These are phyloP conservation scores for Eremochloa ophiuroides DNA, from an alignment of 176 grass and related monocot species.

Conservation along the genomic window DNA sequence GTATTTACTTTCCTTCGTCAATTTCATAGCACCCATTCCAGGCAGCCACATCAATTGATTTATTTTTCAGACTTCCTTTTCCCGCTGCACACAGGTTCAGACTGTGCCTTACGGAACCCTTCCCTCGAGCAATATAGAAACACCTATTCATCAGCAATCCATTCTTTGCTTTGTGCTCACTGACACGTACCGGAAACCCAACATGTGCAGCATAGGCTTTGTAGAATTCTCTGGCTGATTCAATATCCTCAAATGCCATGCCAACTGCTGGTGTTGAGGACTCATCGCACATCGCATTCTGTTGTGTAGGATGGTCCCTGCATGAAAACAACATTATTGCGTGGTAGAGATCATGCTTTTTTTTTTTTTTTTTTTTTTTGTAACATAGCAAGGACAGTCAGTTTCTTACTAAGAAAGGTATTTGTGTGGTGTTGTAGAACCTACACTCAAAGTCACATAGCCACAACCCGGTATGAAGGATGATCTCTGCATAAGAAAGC, in stretches of 20 bases:
- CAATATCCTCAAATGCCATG: neutral
- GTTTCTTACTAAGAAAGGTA: neutral
- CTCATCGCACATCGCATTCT: neutral
- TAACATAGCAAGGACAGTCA: neutral
- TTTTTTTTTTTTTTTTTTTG: too few species aligned
- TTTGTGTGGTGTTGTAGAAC: neutral
- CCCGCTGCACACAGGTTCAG: neutral
- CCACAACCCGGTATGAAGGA: neutral
- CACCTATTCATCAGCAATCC: neutral
- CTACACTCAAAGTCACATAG: neutral
- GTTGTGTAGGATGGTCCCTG: neutral
- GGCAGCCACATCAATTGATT: neutral
- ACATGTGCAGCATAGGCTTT: neutral
- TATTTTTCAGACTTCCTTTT: neutral
- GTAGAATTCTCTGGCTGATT: neutral
- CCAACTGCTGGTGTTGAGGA: neutral
- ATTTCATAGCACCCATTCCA: neutral
- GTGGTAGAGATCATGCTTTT: neutral
- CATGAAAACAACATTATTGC: neutral
- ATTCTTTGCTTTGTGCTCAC: neutral
- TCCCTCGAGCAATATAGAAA: neutral
- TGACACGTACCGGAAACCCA: neutral
- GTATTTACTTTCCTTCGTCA: neutral
- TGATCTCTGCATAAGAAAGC: neutral
- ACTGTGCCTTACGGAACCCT: neutral